A percentile compares a stretch with the other conserved stretches of the same genome.
Evolutionary conservation across 2,329 filamentous ascomycete genomes (phyloP).

Genomic region (Alternaria sp.): DNA sequence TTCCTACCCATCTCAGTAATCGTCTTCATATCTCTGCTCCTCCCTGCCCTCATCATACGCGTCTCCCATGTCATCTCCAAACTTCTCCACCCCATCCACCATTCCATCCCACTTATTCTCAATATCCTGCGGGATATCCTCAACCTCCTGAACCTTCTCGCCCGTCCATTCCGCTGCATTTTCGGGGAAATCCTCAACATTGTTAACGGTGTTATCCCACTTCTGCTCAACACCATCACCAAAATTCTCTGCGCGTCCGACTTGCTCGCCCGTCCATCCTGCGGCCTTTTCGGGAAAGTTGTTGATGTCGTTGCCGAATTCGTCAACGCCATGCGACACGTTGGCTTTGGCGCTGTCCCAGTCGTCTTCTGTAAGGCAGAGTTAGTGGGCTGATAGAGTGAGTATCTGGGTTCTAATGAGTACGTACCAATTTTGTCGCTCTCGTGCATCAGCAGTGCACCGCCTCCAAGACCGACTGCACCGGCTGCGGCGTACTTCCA

Average conservation of each 20-base stretch:
- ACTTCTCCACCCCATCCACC: constrained; percentile 27
- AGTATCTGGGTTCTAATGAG: background rate
- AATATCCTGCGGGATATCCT: constrained; percentile 37
- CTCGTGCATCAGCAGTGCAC: constrained; percentile 40
- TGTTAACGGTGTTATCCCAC: constrained; percentile 31
- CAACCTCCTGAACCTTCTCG: constrained; percentile 36
- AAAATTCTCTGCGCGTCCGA: constrained; percentile 36
- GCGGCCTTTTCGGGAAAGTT: constrained; percentile 38
- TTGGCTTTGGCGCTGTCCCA: constrained; percentile 31
- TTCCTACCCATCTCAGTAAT: constrained; percentile 1
- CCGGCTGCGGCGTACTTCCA: constrained; percentile 42
- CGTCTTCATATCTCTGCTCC: constrained; percentile 37
- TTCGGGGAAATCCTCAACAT: constrained; percentile 38
- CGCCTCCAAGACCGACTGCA: constrained; percentile 35
- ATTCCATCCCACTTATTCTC: constrained; percentile 37
- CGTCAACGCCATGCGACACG: constrained; percentile 22
- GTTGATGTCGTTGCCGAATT: constrained; percentile 30
- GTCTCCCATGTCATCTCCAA: constrained; percentile 35
- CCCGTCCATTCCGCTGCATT: constrained; percentile 36
- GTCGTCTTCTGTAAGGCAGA: constrained; percentile 22
- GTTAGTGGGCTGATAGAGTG: constrained; percentile 4
- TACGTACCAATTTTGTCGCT: constrained; percentile 36
- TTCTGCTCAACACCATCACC: constrained; percentile 33
- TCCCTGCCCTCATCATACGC: constrained; percentile 37
- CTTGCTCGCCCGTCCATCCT: constrained; percentile 35